Percentiles rank a stretch among this genome's conserved stretches.
phyloP scores from a whole-genome alignment of 2,329 filamentous ascomycete genomes.

The Coccinonectria pachysandricola region DNA sequence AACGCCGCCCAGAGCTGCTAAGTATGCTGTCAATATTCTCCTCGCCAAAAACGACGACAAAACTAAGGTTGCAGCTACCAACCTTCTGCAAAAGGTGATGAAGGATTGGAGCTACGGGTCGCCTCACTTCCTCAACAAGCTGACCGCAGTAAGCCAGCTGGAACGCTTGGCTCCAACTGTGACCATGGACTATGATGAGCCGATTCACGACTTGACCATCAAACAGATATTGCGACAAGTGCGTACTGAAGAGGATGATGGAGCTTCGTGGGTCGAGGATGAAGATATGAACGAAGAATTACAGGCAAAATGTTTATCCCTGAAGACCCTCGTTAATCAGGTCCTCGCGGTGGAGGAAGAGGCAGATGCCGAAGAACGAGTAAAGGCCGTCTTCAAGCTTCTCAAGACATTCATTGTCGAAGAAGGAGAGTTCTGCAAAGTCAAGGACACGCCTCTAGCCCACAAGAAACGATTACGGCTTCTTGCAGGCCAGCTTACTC shows the following conservation, averaged over 20 bases:
- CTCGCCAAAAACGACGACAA: conserved; percentile 66
- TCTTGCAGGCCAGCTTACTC: conserved; percentile 64
- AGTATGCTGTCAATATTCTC: conserved; percentile 87
- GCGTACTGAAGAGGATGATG: conserved; percentile 49
- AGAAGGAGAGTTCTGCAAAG: conserved; percentile 71
- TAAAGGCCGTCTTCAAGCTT: conserved; percentile 64
- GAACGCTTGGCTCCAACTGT: conserved; percentile 65
- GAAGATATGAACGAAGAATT: conserved; percentile 68
- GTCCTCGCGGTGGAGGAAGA: conserved; percentile 51
- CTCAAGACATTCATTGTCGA: conserved; percentile 66
- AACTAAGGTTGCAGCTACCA: conserved; percentile 70
- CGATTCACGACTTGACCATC: conserved; percentile 69
- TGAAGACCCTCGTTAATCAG: conserved; percentile 80
- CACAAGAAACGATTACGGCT: conserved; percentile 77
- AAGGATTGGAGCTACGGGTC: conserved; percentile 64
- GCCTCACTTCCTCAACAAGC: conserved; percentile 63
- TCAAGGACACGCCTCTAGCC: conserved; percentile 60
- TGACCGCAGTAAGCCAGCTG: conserved; percentile 63
- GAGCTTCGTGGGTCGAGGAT: conserved; percentile 58
- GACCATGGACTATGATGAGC: conserved; percentile 61
- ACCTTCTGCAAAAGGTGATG: conserved; percentile 66
- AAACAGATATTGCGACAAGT: conserved; percentile 64
- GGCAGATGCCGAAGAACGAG: conserved; percentile 45
- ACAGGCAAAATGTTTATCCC: conserved; percentile 69
- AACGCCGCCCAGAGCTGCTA: conserved; percentile 70